These are phyloP conservation scores for Nakaseomyces nivariensis DNA, from an alignment of 1,139 yeast genomes.

Conservation along the genomic window DNA sequence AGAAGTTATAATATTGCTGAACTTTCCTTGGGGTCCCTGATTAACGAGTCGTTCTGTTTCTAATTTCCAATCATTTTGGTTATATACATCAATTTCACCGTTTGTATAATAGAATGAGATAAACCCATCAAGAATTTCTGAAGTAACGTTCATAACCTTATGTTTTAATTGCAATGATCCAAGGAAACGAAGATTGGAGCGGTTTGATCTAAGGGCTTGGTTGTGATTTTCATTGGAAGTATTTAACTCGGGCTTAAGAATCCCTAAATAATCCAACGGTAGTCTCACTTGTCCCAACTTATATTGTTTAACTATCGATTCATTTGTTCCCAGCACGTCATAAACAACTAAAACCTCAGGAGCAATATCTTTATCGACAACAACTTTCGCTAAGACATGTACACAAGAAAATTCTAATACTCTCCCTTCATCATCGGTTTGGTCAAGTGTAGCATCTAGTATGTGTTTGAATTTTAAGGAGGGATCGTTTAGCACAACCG, in stretches of 20 bases:
- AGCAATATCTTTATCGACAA: slow-evolving; percentile 21
- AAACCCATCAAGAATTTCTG: slow-evolving; percentile 23
- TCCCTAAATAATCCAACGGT: slow-evolving; percentile 13
- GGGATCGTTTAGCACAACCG: slow-evolving; percentile 25
- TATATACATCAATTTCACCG: slow-evolving; percentile 22
- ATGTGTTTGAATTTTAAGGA: slow-evolving; percentile 21
- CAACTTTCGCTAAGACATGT: slow-evolving; percentile 23
- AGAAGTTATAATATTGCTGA: slow-evolving; percentile 23
- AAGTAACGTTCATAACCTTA: slow-evolving; percentile 17
- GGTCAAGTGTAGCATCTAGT: slow-evolving; percentile 19
- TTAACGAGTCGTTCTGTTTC: slow-evolving; percentile 20
- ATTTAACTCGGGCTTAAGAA: slow-evolving; percentile 13
- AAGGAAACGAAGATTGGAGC: slow-evolving; percentile 13
- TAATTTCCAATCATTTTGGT: slow-evolving; percentile 25
- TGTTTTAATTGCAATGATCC: slow-evolving; percentile 16
- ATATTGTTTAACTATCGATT: slow-evolving; percentile 22
- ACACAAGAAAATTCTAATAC: slow-evolving; percentile 18
- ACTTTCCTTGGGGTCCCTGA: slow-evolving; percentile 19
- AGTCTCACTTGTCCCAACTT: slow-evolving; percentile 13
- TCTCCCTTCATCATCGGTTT: slow-evolving; percentile 18
- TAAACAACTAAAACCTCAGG: slow-evolving; percentile 25
- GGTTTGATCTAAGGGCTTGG: slow-evolving; percentile 12
- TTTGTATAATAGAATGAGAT: slow-evolving; percentile 22
- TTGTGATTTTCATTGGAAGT: slow-evolving; percentile 4
- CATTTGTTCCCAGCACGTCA: slow-evolving; percentile 18